These are phyloP conservation scores for Anthoceros angustus DNA, from an alignment of 225 moss, liverwort and hornwort species.

Conservation along the genomic window DNA sequence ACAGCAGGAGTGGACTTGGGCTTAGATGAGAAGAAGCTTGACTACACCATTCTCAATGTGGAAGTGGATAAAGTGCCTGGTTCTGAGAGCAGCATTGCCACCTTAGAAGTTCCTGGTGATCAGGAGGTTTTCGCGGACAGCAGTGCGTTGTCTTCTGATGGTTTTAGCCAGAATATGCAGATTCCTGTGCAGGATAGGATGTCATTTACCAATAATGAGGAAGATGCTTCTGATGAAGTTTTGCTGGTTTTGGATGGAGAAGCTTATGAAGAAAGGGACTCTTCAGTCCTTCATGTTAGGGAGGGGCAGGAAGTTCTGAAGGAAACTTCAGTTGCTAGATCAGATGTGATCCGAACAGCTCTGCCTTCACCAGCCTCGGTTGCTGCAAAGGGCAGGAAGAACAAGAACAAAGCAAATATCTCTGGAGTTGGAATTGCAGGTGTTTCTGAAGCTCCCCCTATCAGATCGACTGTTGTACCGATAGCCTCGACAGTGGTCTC, in stretches of 20 bases:
- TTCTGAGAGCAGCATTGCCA: not conserved
- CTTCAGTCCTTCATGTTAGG: conserved; percentile 32
- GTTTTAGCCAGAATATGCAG: not conserved
- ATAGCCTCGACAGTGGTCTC: conserved; percentile 21
- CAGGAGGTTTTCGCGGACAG: not conserved
- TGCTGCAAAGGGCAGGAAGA: conserved; percentile 72
- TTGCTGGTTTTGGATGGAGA: conserved; percentile 52
- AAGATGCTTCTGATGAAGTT: conserved; percentile 24
- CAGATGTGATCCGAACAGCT: conserved; percentile 22
- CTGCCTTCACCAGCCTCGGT: conserved; percentile 44
- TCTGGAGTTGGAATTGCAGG: conserved; percentile 29
- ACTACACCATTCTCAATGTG: not conserved
- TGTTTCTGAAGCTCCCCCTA: conserved; percentile 29
- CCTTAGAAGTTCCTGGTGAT: not conserved
- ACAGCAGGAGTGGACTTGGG: not conserved
- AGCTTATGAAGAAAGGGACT: conserved; percentile 43
- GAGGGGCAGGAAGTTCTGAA: conserved; percentile 51
- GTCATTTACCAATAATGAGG: not conserved
- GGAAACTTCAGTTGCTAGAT: conserved; percentile 14
- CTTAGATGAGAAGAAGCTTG: not conserved
- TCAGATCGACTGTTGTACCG: conserved; percentile 25
- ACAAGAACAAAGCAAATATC: conserved; percentile 87
- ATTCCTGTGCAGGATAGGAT: not conserved
- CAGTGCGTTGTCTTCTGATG: not conserved
- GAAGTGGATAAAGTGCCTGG: not conserved